Evolutionary conservation across 2,329 filamentous ascomycete species (phyloP), one percentile per base, ranked within the genome.

Genomic region (Claviceps purpurea): DNA sequence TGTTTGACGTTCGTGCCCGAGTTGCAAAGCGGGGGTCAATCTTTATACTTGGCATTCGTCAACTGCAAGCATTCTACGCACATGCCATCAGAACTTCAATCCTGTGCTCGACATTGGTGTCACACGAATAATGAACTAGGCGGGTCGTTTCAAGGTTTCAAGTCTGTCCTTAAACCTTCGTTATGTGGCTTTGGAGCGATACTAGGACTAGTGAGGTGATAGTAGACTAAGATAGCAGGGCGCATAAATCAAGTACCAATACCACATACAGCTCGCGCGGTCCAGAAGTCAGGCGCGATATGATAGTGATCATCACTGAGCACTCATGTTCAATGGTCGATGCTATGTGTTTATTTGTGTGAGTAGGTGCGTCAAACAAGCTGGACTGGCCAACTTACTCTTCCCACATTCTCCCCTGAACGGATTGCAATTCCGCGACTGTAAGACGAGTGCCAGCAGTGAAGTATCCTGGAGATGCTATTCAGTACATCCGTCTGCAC

Each of bases 371-470:
- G 5, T 13, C 11, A 41, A 8, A 42, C 10, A 42, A 16, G 40
- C 4, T 14, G 14, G 24, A 49, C 64, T 37, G 45, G 20, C 55
- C 37, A 22, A 61, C 69, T 61, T 70, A 83, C 79, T 84, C 89
- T 70, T 95, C 89, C 90, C 91, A 96, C 59, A 88, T 86, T 59
- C 91, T 80, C 56, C 91, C 91, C 66, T 93, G 84, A 30, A 97
- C 89, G 51, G 87, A 83, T 59, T 84, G 75, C 56, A 97, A 76
- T 68, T 96, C 90, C 52, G 91, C 86, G 64, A 85, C 81, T 1
- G 87, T 93, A 80, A 94, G 89, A 60, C 88, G 79, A 69, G 93
- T 89, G 49, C 90, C 91, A 13, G 85, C 89, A 6, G 91, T 96
- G 66, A 96, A 85, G 63, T 85, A 84, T 51, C 81, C 81, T 81